Evolutionary conservation across 805 yeast species (phyloP).

Genomic region (Blastobotrys chiropterorum): DNA sequence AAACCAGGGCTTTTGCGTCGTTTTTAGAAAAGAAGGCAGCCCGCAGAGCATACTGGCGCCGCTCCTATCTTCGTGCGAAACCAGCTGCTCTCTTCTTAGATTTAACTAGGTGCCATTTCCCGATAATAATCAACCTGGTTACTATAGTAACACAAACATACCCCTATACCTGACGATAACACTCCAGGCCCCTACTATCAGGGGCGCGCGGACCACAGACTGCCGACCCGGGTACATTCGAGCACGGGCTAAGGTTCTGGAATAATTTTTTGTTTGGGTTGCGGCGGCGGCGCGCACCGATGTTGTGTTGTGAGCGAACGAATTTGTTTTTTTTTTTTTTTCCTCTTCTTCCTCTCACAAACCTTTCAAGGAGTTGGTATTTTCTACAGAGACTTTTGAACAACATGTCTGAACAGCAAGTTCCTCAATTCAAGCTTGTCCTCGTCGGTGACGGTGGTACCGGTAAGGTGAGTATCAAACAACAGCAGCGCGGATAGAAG

Average conservation of each 20-base stretch:
- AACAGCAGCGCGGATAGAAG: background rate
- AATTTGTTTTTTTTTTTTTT: background rate
- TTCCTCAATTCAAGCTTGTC: conserved; percentile 96
- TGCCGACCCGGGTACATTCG: background rate
- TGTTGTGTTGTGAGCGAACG: no score
- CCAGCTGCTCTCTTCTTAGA: no score
- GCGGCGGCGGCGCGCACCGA: no score
- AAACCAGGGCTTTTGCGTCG: no score
- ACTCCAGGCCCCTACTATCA: background rate
- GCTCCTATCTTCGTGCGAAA: no score
- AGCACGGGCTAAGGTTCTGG: background rate
- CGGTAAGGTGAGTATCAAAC: conserved; percentile 78
- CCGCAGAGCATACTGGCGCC: no score
- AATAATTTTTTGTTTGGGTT: background rate
- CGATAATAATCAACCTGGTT: no score
- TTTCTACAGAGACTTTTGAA: background rate
- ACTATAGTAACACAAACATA: no score
- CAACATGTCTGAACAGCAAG: conserved; percentile 29
- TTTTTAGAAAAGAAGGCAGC: no score
- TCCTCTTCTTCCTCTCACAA: background rate
- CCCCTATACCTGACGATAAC: background rate
- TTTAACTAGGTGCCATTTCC: no score
- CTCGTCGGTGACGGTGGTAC: conserved; percentile 99
- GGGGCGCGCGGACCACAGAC: background rate
- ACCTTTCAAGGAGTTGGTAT: background rate